Evolutionary conservation across 1,284 basidiomycete species (phyloP), one percentile per base, ranked within the genome.

Genomic region (Cryptococcus sp.): DNA sequence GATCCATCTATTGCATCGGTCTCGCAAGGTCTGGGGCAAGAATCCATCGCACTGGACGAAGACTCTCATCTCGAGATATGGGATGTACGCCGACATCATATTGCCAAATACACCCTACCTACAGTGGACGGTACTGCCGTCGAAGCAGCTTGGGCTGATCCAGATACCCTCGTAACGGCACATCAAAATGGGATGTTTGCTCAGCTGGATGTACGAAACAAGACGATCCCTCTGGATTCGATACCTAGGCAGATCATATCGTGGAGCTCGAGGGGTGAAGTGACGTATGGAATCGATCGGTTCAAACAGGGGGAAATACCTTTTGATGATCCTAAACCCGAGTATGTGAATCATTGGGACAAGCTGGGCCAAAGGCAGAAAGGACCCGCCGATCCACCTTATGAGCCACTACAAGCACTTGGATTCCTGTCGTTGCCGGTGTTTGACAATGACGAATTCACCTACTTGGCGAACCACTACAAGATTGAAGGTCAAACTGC

Each of bases 81-180:
- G 90, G 90, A 93, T 66, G 87, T 89, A 1, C 79, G 89, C 37
- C 78, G 89, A 34, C 82, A 83, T 3, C 86, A 86, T 78, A 79
- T 92, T 43, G 83, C 87, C 4, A 92, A 92, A 71, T 92, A 90
- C 82, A 79, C 81, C 1, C 78, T 91, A 4, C 57, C 44, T 16
- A 49, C 59, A 1, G 50, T 55, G 23, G 69, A 69, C 49, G 65
- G 68, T 28, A 51, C 45, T 2, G 61, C 68, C 0, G 52, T 62
- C 84, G 88, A 88, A 59, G 77, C 87, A 16, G 77, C 78, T 21
- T 91, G 90, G 70, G 53, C 80, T 0, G 85, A 86, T 64, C 80
- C 85, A 1, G 81, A 88, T 67, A 79, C 83, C 1, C 70, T 92
- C n/a, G 87, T 86, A 80, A 80, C 85, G 0, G 82, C 85, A 50